Conservation (phyloP, 331 rosid species). For the Cydonia oblonga region DNA sequence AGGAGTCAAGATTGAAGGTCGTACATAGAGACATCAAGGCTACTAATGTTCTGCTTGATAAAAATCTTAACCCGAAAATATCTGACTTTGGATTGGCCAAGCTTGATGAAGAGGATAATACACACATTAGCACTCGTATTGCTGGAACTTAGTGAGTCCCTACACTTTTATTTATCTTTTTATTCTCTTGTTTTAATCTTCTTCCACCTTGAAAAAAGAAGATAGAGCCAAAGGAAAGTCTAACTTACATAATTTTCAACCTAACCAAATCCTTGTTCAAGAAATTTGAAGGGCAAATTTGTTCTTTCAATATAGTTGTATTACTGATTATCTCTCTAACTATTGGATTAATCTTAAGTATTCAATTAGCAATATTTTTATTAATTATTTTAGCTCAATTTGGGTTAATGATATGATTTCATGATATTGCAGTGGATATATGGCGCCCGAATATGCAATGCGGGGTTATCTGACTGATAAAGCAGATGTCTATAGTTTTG, state of each 20-base stretch:
- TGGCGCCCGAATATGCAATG: no score
- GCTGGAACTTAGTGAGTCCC: conserved; percentile 61
- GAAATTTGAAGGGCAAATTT: no score
- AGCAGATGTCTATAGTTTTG: conserved; percentile 61
- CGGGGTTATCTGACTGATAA: not conserved
- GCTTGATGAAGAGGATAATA: conserved; percentile 41
- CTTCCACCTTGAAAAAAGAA: no score
- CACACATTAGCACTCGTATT: conserved; percentile 16
- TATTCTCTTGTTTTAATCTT: not conserved
- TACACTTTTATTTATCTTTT: not conserved
- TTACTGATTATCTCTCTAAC: no score
- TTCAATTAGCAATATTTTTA: no score
- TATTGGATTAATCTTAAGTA: no score
- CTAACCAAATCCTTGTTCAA: no score
- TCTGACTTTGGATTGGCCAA: conserved; percentile 72
- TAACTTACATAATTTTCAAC: no score
- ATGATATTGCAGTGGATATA: no score
- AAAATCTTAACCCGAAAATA: conserved; percentile 52
- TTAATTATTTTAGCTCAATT: no score
- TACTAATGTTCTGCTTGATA: conserved; percentile 48
- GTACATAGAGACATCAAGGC: conserved; percentile 72
- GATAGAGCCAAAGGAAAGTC: no score
- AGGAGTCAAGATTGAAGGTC: conserved; percentile 57
- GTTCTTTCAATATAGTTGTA: no score
- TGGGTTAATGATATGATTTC: not conserved